A percentile compares a stretch with the other conserved stretches of the same genome.
These are phyloP conservation scores for Tuctoria greenei DNA, from an alignment of 176 grass and related monocot species.

Conservation along the genomic window DNA sequence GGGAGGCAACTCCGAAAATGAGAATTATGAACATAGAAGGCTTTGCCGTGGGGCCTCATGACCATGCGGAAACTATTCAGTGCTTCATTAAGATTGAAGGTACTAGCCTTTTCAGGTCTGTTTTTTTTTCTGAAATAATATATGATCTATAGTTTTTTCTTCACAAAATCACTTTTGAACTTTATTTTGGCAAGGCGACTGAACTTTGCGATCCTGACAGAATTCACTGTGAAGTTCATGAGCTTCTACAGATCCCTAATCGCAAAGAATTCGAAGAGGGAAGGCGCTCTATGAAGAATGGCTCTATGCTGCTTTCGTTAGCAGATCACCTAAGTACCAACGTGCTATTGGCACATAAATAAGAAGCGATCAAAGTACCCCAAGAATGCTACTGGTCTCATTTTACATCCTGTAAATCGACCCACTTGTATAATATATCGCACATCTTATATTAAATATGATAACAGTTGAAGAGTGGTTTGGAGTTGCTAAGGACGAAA, in stretches of 20 bases:
- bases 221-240: conserved; percentile 76
- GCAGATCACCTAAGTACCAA: neutral
- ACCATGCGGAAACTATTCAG: conserved; percentile 39
- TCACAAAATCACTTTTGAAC: neutral
- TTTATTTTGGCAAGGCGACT: neutral
- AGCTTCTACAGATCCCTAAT: conserved; percentile 55
- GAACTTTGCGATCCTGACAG: conserved; percentile 38
- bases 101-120: neutral
- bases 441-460: neutral
- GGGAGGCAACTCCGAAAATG: neutral
- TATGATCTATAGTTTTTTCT: neutral
- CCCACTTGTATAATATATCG: neutral
- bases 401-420: neutral
- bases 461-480: too few species aligned
- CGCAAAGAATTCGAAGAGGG: conserved; percentile 41
- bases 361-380: conserved; percentile 19
- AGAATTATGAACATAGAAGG: conserved; percentile 39
- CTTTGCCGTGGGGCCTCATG: conserved; percentile 18
- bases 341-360: neutral
- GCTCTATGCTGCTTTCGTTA: neutral
- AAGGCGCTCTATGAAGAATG: conserved; percentile 2
- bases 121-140: neutral
- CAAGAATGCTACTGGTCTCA: neutral
- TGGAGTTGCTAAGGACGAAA: too few species aligned
- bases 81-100: conserved; percentile 74